phyloP scores from a whole-genome alignment of 2,329 filamentous ascomycete species.

The Diplodia scrobiculata region DNA sequence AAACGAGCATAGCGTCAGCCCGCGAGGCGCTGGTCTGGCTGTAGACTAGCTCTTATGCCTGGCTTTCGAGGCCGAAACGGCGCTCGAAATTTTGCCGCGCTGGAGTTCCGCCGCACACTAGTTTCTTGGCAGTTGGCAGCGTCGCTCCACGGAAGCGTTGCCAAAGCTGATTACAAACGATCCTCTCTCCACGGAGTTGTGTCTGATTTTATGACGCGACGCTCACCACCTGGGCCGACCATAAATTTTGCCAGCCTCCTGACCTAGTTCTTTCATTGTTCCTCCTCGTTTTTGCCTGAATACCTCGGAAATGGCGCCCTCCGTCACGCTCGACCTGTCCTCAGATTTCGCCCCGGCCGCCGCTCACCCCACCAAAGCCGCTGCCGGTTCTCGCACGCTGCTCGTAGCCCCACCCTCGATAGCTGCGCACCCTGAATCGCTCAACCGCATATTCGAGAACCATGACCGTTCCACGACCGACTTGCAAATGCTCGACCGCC shows the following conservation, averaged over 20 bases:
- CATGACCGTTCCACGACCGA: conserved; percentile 79
- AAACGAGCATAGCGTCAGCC: conserved; percentile 6
- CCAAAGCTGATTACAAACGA: conserved; percentile 25
- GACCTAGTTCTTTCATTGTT: not conserved
- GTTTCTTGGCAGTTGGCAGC: conserved; percentile 14
- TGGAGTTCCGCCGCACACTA: conserved; percentile 1
- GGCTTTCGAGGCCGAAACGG: not conserved
- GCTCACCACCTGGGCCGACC: conserved; percentile 5
- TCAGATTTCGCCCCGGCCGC: conserved; percentile 41
- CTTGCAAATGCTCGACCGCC: conserved; percentile 95
- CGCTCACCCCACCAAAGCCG: conserved; percentile 32
- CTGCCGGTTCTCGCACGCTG: conserved; percentile 61
- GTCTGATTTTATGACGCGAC: conserved; percentile 18
- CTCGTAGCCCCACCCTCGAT: conserved; percentile 89
- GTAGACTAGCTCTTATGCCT: not conserved
- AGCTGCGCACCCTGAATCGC: conserved; percentile 77
- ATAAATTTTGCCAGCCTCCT: conserved; percentile 1
- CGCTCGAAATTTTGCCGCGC: conserved; percentile 13
- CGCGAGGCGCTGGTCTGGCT: not conserved
- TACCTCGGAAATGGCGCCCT: conserved; percentile 43
- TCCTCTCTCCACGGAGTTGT: conserved; percentile 16
- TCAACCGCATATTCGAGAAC: conserved; percentile 69
- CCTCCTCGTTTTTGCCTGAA: not conserved
- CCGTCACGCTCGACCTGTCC: conserved; percentile 44
- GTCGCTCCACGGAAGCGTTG: conserved; percentile 20